Base-by-base conservation (phyloP, 192 early-diverging fungal genomes). In the Allomyces macrogynus region DNA sequence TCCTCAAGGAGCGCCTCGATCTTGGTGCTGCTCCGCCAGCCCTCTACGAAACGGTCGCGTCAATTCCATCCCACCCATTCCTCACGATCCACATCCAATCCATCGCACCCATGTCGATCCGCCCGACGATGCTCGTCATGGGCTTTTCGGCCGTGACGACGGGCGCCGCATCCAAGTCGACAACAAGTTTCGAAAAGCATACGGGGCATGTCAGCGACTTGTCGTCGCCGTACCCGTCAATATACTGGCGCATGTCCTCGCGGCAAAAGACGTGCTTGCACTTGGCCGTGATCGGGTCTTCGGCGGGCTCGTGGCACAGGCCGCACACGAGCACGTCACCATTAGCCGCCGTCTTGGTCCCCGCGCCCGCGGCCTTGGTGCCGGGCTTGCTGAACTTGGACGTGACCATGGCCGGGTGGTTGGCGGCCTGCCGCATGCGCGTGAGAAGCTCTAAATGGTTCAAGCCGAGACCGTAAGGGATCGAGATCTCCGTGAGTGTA, bases 1-100 rank as follows among this genome's bases (percentile, higher is more conserved):
- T 96, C 91, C 72, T 93, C 91, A 10, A 92, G 87, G 16, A 96
- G 78, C 0, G 91, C 91, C 71, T 96, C 90, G 66, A 96, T 96
- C 71, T 96, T 96, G 61, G 93, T 91, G 26, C 87, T 89, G 60
- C 87, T 90, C 43, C 86, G 72, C 93, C 93, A 96, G 10, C 77
- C 81, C 44, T 70, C 68, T 40, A 40, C 32, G 7, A 40, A 40
- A 8, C 32, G 8, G 32, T 40, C 32, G 7, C 3, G 32, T 40
- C 32, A 40, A 40, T 40, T 7, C 7, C 32, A 40, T 40, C 32
- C 32, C 32, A 8, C 32, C 0, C 32, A 8, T 40, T 0, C 32
- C 3, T 0, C 32, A 40, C 32, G 32, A 40, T 7, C 32, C 4
- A 40, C n/a, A 40, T 40, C 4, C 32, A 0, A 0, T 0, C 7